phyloP scores from a whole-genome alignment of 352 stramenopile species.

The Thalassiosira mediterranea region DNA sequence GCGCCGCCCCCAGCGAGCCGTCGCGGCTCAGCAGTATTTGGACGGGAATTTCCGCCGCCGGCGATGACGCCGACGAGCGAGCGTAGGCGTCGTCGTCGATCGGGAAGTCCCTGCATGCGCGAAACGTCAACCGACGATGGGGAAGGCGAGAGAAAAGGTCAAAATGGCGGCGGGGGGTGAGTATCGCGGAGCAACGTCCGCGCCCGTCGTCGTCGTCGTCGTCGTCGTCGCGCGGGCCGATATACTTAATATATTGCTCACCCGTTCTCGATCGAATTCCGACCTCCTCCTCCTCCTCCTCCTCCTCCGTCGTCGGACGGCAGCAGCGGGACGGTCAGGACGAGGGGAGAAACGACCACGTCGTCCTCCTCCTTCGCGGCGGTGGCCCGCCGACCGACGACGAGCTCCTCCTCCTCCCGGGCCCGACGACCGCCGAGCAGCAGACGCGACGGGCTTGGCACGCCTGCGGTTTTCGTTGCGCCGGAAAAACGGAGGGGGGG shows the following conservation, averaged over 20 bases:
- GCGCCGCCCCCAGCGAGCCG: conserved; percentile 50
- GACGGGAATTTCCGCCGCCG: conserved; percentile 47
- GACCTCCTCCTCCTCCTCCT: neutral
- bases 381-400: too few species aligned
- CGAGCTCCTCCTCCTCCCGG: neutral
- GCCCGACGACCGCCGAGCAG: too few species aligned
- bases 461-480: neutral
- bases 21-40: conserved; percentile 59
- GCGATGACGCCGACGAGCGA: neutral
- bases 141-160: neutral
- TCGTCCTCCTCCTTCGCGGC: neutral
- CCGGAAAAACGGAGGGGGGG: neutral
- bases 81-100: neutral
- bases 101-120: neutral
- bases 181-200: neutral
- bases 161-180: too few species aligned
- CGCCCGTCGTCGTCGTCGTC: too few species aligned
- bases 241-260: too few species aligned
- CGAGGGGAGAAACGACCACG: neutral
- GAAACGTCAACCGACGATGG: neutral
- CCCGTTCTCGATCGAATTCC: neutral
- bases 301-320: neutral
- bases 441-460: neutral
- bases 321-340: neutral
- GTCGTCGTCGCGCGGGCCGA: too few species aligned